These are phyloP conservation scores for Scytalidium sp. DNA, from an alignment of 2,329 filamentous ascomycete species.

Conservation along the genomic window DNA sequence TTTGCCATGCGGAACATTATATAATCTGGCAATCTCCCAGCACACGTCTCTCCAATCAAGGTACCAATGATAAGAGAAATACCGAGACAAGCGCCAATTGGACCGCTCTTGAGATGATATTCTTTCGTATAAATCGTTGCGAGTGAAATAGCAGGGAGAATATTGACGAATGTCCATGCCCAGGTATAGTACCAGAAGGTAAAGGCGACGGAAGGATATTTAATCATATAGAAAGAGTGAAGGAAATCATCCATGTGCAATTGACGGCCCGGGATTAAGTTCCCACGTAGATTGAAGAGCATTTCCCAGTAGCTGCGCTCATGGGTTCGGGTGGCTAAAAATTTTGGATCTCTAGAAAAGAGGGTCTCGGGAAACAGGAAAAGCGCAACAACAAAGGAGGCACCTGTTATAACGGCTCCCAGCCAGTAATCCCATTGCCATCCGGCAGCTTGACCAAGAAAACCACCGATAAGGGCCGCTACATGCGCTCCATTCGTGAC, in stretches of 20 bases:
- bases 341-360: conserved; percentile 22
- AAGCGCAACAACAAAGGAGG: conserved; percentile 22
- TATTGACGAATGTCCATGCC: conserved; percentile 26
- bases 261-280: conserved; percentile 21
- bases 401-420: conserved; percentile 19
- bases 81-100: conserved; percentile 25
- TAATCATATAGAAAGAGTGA: conserved; percentile 23
- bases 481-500: conserved; percentile 27
- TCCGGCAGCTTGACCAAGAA: conserved; percentile 20
- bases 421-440: conserved; percentile 29
- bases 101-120: conserved; percentile 18
- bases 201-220: conserved; percentile 23
- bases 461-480: conserved; percentile 25
- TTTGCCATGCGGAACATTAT: conserved; percentile 18
- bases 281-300: conserved; percentile 20
- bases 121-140: conserved; percentile 23
- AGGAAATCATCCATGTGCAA: conserved; percentile 22
- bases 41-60: conserved; percentile 23
- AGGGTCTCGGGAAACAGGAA: conserved; percentile 28
- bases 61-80: conserved; percentile 20
- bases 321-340: conserved; percentile 16
- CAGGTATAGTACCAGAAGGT: conserved; percentile 27
- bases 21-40: conserved; percentile 20
- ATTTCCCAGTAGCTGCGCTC: conserved; percentile 21
- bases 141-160: conserved; percentile 23